Base-by-base conservation (phyloP, 495 filamentous ascomycete genomes). In the Penicillium tannophilum region DNA sequence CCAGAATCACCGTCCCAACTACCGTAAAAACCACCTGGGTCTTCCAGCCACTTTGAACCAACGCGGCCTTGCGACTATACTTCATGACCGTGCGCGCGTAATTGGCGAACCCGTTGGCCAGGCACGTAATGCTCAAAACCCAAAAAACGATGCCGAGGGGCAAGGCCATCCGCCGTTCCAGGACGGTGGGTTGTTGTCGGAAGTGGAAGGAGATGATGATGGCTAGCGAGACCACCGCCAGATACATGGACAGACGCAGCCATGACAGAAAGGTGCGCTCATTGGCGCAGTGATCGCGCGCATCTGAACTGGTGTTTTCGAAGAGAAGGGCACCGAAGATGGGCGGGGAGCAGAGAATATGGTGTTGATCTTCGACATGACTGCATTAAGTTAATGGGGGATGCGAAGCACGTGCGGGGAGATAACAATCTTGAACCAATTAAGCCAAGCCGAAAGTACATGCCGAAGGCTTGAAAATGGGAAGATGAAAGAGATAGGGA, bases 141-240 rank as follows among this genome's bases (percentile, higher is more conserved):
- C 92, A 97, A 77, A 98, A 98, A 43, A 96, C 76, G 48, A 91
- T 77, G 0, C 94, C 94, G 3, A 98, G 82, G 0, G 95, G 95
- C 50, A 90, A 71, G 1, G 94, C 86, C 76, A 97, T 84, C 43
- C 81, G 82, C 58, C 82, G 79, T 74, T 98, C 94, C 0, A 90
- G 69, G 4, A 69, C 66, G 2, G 86, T 84, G 3, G 94, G 90
- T 57, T 86, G 72, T 19, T 80, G 76, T 60, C 90, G 90, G 53
- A 98, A 84, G 63, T 98, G 93, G 72, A 98, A 98, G 8, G 92
- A 96, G 41, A 96, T 82, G 9, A 94, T 82, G 59, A 98, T 96
- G 42, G 94, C 94, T 17, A 93, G 79, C 9, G 91, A 84, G 19
- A 98, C 93, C 33, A 98, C 78, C 54, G 91, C 83, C 79, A 98